phyloP scores from a whole-genome alignment of 1,284 basidiomycete genomes.

The Austroboletus novae-zelandiae region DNA sequence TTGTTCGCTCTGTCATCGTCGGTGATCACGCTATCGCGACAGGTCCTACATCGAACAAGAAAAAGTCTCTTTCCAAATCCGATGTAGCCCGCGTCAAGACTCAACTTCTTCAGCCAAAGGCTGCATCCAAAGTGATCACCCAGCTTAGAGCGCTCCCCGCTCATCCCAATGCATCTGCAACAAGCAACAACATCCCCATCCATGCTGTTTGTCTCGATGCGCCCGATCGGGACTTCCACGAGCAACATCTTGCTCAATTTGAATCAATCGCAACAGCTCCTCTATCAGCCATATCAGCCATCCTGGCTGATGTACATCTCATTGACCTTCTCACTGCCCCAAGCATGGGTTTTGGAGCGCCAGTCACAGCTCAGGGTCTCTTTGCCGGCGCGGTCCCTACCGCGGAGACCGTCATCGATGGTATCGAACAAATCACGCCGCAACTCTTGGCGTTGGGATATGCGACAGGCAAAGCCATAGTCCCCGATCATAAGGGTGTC shows the following conservation, averaged over 20 bases:
- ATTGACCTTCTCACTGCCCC: constrained; percentile 54
- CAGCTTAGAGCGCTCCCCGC: constrained; percentile 57
- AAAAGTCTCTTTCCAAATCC: constrained; percentile 42
- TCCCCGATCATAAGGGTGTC: constrained; percentile 69
- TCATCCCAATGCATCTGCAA: constrained; percentile 13
- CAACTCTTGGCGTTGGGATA: constrained; percentile 75
- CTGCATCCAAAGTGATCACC: constrained; percentile 66
- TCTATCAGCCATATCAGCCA: constrained; percentile 45
- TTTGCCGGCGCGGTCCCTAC: constrained; percentile 73
- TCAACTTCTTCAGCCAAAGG: constrained; percentile 61
- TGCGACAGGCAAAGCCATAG: constrained; percentile 62
- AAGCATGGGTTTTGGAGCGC: constrained; percentile 60
- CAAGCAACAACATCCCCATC: constrained; percentile 46
- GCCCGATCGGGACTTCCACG: constrained; percentile 58
- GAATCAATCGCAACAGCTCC: constrained; percentile 47
- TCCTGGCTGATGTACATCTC: constrained; percentile 57
- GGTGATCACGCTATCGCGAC: constrained; percentile 44
- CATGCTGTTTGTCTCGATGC: constrained; percentile 70
- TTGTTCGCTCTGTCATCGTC: constrained; percentile 66
- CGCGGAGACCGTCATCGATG: constrained; percentile 64
- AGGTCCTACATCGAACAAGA: constrained; percentile 29
- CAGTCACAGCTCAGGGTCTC: constrained; percentile 54
- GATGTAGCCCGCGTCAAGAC: constrained; percentile 68
- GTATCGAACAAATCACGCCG: constrained; percentile 67
- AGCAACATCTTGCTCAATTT: constrained; percentile 51